Conservation (phyloP, 306 rosid species). For the Cucumis sativus region Cucumber_9930_V3 NC_026659.2:23107001-23107500, state of each 20-base stretch:
- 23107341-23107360: slow-evolving; percentile 13
- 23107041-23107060: slow-evolving; percentile 14
- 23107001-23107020: slow-evolving; percentile 42
- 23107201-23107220: not conserved
- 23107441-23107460: not conserved
- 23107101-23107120: slow-evolving; percentile 5
- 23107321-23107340: slow-evolving; percentile 59
- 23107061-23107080: slow-evolving; percentile 35
- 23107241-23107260: slow-evolving; percentile 8
- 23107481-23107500: slow-evolving; percentile 9
- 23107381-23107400: slow-evolving; percentile 62
- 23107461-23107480: slow-evolving; percentile 24
- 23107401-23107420: slow-evolving; percentile 16
- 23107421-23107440: slow-evolving; percentile 44
- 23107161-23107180: slow-evolving; percentile 18
- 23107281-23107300: slow-evolving; percentile 45
- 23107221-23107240: slow-evolving; percentile 72
- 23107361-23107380: slow-evolving; percentile 52
- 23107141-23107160: slow-evolving; percentile 22
- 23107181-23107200: slow-evolving; percentile 30
- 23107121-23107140: slow-evolving; percentile 65
- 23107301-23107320: slow-evolving; percentile 30
- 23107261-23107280: slow-evolving; percentile 39
- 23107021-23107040: slow-evolving; percentile 50
- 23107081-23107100: slow-evolving; percentile 14